Conservation (phyloP, 805 yeast species). For the Scheffersomyces stipitis region DNA sequence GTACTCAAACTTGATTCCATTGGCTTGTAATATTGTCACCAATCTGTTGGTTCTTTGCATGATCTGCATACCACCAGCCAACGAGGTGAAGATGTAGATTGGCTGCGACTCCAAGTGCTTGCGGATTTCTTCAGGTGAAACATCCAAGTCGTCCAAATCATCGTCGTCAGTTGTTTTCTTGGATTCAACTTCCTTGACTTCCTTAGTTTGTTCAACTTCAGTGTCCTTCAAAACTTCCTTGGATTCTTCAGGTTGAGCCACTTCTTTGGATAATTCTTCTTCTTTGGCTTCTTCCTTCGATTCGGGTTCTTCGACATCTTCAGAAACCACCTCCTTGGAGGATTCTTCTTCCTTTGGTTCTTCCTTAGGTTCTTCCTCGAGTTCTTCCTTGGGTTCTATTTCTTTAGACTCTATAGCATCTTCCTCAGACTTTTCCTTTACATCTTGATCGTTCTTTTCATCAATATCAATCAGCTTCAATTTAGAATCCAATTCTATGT, state of each 20-base stretch:
- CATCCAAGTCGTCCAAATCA: constrained; percentile 27
- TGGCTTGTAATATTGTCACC: constrained; percentile 71
- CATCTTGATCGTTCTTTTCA: not conserved
- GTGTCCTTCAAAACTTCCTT: constrained; percentile 1
- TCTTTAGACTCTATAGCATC: constrained; percentile 3
- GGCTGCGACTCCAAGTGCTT: constrained; percentile 52
- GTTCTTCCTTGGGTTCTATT: constrained; percentile 4
- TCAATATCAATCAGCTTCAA: not conserved
- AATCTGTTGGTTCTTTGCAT: constrained; percentile 75
- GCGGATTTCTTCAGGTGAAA: constrained; percentile 43
- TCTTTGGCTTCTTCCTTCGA: constrained; percentile 5
- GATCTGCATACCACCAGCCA: constrained; percentile 85
- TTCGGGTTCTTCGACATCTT: not conserved
- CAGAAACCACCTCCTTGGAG: constrained; percentile 5
- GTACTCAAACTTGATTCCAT: constrained; percentile 62
- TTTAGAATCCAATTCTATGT: not conserved
- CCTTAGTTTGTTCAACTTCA: constrained; percentile 2
- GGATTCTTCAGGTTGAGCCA: constrained; percentile 9
- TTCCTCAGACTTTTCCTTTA: not conserved
- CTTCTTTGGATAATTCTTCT: constrained; percentile 7
- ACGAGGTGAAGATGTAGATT: constrained; percentile 76
- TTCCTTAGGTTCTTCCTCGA: constrained; percentile 10
- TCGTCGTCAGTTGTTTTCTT: constrained; percentile 6
- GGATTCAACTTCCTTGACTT: constrained; percentile 5
- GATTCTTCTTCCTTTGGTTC: constrained; percentile 8